Conservation (phyloP, 2,329 filamentous ascomycete species). For the Stemphylium lycopersici region DNA sequence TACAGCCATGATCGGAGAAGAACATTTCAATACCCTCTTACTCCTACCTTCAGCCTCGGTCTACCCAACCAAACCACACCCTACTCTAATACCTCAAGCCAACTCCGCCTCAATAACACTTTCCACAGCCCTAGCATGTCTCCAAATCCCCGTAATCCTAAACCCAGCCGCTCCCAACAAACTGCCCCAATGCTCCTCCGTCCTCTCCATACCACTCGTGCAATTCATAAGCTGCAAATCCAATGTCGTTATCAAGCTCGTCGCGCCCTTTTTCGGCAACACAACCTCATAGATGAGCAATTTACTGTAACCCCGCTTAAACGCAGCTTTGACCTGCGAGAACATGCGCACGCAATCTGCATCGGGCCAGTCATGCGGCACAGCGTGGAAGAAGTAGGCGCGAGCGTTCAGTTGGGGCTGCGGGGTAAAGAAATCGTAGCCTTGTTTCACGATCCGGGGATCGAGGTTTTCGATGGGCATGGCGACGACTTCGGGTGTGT, state of each 20-base stretch:
- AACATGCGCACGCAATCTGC: constrained; percentile 6
- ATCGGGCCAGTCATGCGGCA: constrained; percentile 5
- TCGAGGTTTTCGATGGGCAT: not conserved
- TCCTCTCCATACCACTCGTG: constrained; percentile 7
- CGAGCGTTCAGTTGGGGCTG: constrained; percentile 5
- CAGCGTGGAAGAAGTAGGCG: constrained; percentile 4
- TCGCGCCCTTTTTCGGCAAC: constrained; percentile 4
- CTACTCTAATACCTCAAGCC: not conserved
- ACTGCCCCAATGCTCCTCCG: constrained; percentile 3
- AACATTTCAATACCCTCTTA: too few species aligned
- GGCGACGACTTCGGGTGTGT: constrained; percentile 4
- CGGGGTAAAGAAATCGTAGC: constrained; percentile 9
- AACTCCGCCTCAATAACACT: constrained; percentile 9
- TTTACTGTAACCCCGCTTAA: constrained; percentile 4
- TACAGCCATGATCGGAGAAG: too few species aligned
- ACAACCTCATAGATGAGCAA: constrained; percentile 9
- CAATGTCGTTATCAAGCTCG: constrained; percentile 5
- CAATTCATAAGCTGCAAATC: constrained; percentile 11
- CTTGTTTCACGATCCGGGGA: constrained; percentile 5
- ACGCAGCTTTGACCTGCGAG: constrained; percentile 1
- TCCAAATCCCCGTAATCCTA: not conserved
- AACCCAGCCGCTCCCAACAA: constrained; percentile 1
- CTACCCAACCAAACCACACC: too few species aligned
- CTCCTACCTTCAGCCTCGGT: too few species aligned
- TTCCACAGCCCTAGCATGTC: constrained; percentile 5